Percentiles rank a stretch among this genome's conserved stretches.
These are phyloP conservation scores for Elaeis oleifera DNA, from an alignment of 202 grass and related monocot genomes.

Conservation along the genomic window DNA sequence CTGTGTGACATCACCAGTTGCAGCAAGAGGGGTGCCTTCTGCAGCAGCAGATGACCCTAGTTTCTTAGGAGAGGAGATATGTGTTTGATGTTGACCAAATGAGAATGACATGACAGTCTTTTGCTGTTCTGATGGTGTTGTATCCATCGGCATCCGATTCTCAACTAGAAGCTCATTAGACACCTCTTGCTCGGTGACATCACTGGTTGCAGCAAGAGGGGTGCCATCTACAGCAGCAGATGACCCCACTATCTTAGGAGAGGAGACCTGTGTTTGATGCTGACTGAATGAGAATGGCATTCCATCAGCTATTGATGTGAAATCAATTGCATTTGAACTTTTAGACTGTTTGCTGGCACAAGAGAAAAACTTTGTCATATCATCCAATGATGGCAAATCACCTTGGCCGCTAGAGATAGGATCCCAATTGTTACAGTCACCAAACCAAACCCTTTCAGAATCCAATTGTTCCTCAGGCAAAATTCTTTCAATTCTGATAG, in stretches of 20 bases:
- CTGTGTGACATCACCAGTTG: not conserved
- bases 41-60: slow-evolving; percentile 2
- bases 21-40: not conserved
- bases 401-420: slow-evolving; percentile 38
- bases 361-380: slow-evolving; percentile 19
- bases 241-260: slow-evolving; percentile 3
- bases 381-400: slow-evolving; percentile 35
- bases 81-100: slow-evolving; percentile 8
- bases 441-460: slow-evolving; percentile 27
- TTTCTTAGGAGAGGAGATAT: slow-evolving; percentile 8
- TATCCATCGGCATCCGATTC: not conserved
- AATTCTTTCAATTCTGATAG: slow-evolving; percentile 54
- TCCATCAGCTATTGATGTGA: slow-evolving; percentile 17
- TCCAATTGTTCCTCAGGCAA: slow-evolving; percentile 38
- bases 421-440: slow-evolving; percentile 57
- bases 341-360: slow-evolving; percentile 21
- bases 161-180: not conserved
- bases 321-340: slow-evolving; percentile 32
- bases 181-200: not conserved
- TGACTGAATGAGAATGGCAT: slow-evolving; percentile 28
- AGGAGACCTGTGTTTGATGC: slow-evolving; percentile 5
- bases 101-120: slow-evolving; percentile 23
- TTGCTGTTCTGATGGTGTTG: not conserved
- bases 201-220: not conserved
- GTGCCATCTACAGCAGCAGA: slow-evolving; percentile 4